Evolutionary conservation across 306 rosid species (phyloP).

Genomic region (Chamaecrista fasciculata): DNA sequence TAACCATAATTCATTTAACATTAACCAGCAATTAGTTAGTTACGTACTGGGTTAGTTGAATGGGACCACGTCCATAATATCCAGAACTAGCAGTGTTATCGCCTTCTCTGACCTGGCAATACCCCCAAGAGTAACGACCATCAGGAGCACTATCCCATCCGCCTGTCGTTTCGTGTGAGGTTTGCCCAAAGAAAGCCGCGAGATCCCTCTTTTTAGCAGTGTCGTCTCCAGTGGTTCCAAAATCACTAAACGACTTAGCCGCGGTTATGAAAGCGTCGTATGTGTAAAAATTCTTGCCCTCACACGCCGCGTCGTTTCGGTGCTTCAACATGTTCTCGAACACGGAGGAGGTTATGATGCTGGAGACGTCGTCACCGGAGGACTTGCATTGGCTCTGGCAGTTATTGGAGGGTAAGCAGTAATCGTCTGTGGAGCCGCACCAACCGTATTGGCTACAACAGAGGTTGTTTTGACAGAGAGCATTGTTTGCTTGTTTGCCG

Average conservation of each 20-base stretch:
- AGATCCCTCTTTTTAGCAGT: constrained; percentile 46
- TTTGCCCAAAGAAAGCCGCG: constrained; percentile 71
- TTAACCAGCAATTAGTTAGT: too few species aligned
- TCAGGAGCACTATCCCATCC: constrained; percentile 46
- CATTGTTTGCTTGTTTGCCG: constrained; percentile 48
- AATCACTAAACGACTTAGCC: constrained; percentile 37
- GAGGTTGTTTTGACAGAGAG: constrained; percentile 38
- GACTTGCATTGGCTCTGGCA: constrained; percentile 51
- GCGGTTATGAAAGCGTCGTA: constrained; percentile 55
- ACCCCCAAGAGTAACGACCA: constrained; percentile 67
- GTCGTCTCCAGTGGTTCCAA: constrained; percentile 53
- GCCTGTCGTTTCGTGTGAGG: constrained; percentile 69
- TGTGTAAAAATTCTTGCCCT: constrained; percentile 37
- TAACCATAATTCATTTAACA: too few species aligned
- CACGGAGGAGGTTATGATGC: constrained; percentile 3
- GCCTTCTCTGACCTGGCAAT: constrained; percentile 47
- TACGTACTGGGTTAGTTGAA: constrained; percentile 45
- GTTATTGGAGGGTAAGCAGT: constrained; percentile 20
- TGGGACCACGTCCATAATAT: constrained; percentile 55
- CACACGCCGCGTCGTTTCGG: constrained; percentile 33
- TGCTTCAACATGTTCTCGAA: constrained; percentile 49
- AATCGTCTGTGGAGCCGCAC: constrained; percentile 35
- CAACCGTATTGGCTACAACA: constrained; percentile 54
- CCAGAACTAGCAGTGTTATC: constrained; percentile 19
- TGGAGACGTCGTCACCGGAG: not conserved